phyloP scores from a whole-genome alignment of 1,284 basidiomycete species.

The Cryptococcus sp. region DNA sequence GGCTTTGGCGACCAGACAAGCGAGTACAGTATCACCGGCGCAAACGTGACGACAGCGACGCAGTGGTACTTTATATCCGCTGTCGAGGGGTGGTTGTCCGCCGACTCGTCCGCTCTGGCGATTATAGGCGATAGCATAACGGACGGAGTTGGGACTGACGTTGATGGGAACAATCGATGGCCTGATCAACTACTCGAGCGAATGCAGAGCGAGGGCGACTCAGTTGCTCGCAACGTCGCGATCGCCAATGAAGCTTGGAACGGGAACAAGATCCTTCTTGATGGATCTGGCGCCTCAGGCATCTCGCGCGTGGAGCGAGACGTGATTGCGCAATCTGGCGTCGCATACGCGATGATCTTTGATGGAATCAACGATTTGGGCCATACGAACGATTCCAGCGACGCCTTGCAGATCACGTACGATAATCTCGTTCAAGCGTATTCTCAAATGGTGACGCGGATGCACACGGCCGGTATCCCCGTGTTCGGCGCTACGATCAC shows the following conservation, averaged over 20 bases:
- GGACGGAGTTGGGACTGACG: conserved; percentile 54
- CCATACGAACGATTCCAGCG: conserved; percentile 47
- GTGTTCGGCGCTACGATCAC: conserved; percentile 60
- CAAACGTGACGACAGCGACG: not conserved
- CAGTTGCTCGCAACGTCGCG: conserved; percentile 45
- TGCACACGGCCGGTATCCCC: conserved; percentile 55
- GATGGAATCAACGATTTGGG: conserved; percentile 63
- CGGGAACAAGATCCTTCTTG: conserved; percentile 59
- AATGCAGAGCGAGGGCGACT: conserved; percentile 49
- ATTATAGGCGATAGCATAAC: conserved; percentile 61
- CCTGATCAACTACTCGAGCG: conserved; percentile 57
- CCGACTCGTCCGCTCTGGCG: conserved; percentile 42
- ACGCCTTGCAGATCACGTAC: conserved; percentile 53
- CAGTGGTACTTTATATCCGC: conserved; percentile 10
- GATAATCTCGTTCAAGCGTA: conserved; percentile 56
- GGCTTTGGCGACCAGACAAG: conserved; percentile 53
- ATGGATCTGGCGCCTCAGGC: conserved; percentile 58
- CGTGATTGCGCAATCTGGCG: conserved; percentile 57
- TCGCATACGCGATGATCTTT: conserved; percentile 58
- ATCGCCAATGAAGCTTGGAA: conserved; percentile 60
- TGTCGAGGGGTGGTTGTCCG: conserved; percentile 3
- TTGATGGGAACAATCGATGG: conserved; percentile 57
- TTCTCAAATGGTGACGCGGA: conserved; percentile 56
- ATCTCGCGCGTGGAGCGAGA: conserved; percentile 59
- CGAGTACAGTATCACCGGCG: not conserved